Evolutionary conservation across 352 stramenopile genomes (phyloP).

Genomic region (Phytophthora tentaculata): DNA sequence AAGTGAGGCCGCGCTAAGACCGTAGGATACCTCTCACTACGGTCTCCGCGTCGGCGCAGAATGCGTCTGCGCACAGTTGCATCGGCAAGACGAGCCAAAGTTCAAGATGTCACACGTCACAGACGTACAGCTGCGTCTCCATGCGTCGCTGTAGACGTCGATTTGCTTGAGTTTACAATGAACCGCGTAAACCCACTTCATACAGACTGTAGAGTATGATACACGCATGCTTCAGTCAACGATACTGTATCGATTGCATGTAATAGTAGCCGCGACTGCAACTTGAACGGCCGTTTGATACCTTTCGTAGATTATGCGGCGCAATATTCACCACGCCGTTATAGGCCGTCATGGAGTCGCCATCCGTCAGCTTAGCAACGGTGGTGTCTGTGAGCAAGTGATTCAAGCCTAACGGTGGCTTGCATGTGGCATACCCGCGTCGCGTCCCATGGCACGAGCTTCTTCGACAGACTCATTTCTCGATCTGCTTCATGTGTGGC

Average conservation of each 20-base stretch:
- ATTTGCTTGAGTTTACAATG: not conserved
- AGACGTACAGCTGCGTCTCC: not conserved
- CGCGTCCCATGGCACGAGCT: constrained; percentile 11
- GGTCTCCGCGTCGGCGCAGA: not conserved
- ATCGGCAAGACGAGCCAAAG: constrained; percentile 8
- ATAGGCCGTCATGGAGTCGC: too few species aligned
- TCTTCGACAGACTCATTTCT: not conserved
- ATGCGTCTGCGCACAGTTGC: constrained; percentile 10
- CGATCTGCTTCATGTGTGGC: constrained; percentile 15
- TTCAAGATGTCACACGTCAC: not conserved
- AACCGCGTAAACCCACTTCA: not conserved
- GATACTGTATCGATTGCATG: not conserved
- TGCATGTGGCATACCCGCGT: not conserved
- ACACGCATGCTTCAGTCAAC: too few species aligned
- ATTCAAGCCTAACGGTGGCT: constrained; percentile 1
- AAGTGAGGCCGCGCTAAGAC: constrained; percentile 12
- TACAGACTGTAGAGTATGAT: too few species aligned
- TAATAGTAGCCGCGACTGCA: too few species aligned
- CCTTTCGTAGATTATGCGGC: not conserved
- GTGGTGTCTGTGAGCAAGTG: too few species aligned
- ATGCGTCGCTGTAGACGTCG: not conserved
- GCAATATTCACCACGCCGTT: not conserved
- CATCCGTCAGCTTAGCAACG: too few species aligned
- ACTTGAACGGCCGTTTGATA: not conserved
- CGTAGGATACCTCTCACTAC: not conserved